These are phyloP conservation scores for Phyllosticta capitalensis DNA, from an alignment of 2,329 filamentous ascomycete species.

Conservation along the genomic window DNA sequence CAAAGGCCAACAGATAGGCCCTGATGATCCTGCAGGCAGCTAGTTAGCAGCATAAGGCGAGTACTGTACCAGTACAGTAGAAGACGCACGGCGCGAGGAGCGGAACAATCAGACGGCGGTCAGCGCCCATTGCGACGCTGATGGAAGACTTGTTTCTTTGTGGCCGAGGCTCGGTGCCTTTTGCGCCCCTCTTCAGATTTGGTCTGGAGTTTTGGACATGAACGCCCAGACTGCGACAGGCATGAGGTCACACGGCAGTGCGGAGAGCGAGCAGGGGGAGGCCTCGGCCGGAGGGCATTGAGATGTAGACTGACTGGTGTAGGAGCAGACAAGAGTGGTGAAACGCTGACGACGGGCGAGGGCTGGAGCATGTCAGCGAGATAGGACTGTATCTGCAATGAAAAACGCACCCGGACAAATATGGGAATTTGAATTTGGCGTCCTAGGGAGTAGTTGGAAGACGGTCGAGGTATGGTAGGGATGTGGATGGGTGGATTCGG, in stretches of 20 bases:
- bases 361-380: no score
- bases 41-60: neutral
- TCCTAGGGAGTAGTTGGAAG: no score
- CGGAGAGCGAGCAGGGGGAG: neutral
- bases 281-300: neutral
- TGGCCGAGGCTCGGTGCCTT: neutral
- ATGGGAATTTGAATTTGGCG: no score
- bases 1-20: slow-evolving; percentile 20
- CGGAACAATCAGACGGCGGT: neutral
- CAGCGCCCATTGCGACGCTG: neutral
- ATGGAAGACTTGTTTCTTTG: neutral
- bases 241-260: neutral
- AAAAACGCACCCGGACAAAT: no score
- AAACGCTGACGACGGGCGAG: neutral
- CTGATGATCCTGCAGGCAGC: slow-evolving; percentile 7
- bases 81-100: neutral
- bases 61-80: neutral
- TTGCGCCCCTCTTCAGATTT: neutral
- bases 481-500: no score
- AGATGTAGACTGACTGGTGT: neutral
- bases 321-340: neutral
- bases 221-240: neutral
- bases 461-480: no score
- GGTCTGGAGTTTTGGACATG: neutral
- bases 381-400: no score